These are phyloP conservation scores for Aureobasidium sp. DNA, from an alignment of 2,329 filamentous ascomycete genomes.

Conservation along the genomic window DNA sequence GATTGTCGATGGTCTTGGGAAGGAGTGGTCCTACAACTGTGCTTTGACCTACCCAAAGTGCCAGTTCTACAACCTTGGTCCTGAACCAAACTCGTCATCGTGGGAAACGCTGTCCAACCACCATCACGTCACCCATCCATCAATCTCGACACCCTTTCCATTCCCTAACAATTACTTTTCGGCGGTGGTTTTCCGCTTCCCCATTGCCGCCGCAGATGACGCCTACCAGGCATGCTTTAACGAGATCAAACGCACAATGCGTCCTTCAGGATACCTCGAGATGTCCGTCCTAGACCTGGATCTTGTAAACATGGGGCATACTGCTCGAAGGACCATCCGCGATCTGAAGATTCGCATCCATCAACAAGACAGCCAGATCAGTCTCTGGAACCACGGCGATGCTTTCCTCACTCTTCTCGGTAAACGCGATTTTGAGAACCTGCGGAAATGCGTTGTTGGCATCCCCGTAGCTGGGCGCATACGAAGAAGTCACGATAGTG, in stretches of 20 bases:
- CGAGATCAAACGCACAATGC: slow-evolving; percentile 68
- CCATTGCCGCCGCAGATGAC: slow-evolving; percentile 56
- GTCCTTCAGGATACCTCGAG: slow-evolving; percentile 72
- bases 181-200: slow-evolving; percentile 69
- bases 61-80: slow-evolving; percentile 63
- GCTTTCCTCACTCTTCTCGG: slow-evolving; percentile 57
- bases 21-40: slow-evolving; percentile 82
- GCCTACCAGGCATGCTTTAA: slow-evolving; percentile 62
- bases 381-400: slow-evolving; percentile 47
- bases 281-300: slow-evolving; percentile 70
- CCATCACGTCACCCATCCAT: slow-evolving; percentile 61
- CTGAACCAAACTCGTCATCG: slow-evolving; percentile 17
- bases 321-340: slow-evolving; percentile 58
- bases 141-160: slow-evolving; percentile 57
- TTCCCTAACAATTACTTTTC: slow-evolving; percentile 70
- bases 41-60: slow-evolving; percentile 69
- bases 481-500: slow-evolving; percentile 26
- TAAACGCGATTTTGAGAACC: slow-evolving; percentile 58
- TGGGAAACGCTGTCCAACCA: slow-evolving; percentile 48
- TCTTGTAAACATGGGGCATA: slow-evolving; percentile 71
- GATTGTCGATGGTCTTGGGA: slow-evolving; percentile 76
- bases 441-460: slow-evolving; percentile 69
- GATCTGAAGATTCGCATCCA: slow-evolving; percentile 64
- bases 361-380: slow-evolving; percentile 49
- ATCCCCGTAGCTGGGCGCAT: slow-evolving; percentile 58